Conservation (phyloP, 129 eudicot species). For the Dittrichia graveolens region DNA sequence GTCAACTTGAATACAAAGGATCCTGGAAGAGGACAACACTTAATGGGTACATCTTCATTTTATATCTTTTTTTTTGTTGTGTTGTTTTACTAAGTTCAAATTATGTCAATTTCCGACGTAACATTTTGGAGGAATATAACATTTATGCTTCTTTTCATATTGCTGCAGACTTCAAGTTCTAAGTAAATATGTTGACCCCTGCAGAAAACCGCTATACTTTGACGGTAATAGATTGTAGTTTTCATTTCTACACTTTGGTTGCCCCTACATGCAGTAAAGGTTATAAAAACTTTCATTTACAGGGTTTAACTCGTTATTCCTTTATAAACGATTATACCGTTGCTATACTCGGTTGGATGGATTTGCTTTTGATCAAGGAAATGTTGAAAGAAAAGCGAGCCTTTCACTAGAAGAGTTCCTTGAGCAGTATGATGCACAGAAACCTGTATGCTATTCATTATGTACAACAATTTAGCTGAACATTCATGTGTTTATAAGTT, state of each 20-base stretch:
- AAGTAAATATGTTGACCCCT: conserved; percentile 40
- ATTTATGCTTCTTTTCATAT: conserved; percentile 10
- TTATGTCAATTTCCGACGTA: conserved; percentile 2
- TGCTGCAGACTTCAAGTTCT: conserved; percentile 57
- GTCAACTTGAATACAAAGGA: conserved; percentile 71
- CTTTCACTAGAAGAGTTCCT: conserved; percentile 63
- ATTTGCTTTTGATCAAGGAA: conserved; percentile 83
- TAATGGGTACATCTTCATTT: conserved; percentile 54
- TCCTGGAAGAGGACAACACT: conserved; percentile 92
- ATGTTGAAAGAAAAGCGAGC: conserved; percentile 73
- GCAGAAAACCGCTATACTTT: conserved; percentile 54
- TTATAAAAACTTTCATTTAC: conserved; percentile 23
- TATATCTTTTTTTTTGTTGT: not conserved
- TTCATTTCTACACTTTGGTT: conserved; percentile 5
- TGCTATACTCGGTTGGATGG: conserved; percentile 79
- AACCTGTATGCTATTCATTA: conserved; percentile 55
- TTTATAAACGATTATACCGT: conserved; percentile 79
- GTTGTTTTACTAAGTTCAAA: not conserved
- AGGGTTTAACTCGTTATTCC: conserved; percentile 87
- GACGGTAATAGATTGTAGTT: conserved; percentile 52
- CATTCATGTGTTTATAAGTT: not conserved
- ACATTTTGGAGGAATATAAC: no score
- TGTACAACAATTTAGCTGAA: conserved; percentile 5
- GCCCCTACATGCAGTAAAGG: conserved; percentile 16
- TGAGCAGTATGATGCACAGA: conserved; percentile 61